phyloP scores from a whole-genome alignment of 768 basidiomycete species.

The Lactarius pseudohatsudake region DNA sequence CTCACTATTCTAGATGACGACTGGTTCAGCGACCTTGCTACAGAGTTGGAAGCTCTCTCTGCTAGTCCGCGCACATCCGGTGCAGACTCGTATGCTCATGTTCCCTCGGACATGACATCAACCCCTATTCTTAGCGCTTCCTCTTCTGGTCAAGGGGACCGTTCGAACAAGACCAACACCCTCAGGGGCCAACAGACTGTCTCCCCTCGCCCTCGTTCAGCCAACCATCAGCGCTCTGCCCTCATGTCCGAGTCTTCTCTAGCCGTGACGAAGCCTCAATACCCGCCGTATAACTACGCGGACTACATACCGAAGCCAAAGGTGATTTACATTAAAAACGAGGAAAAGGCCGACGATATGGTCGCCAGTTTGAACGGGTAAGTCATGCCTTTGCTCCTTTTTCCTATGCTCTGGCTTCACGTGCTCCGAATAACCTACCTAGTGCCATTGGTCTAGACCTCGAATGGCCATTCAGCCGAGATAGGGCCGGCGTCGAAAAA shows the following conservation, averaged over 20 bases:
- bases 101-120: not conserved
- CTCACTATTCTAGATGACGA: constrained; percentile 24
- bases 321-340: constrained; percentile 42
- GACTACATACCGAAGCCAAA: constrained; percentile 37
- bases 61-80: not conserved
- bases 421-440: not conserved
- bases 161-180: constrained; percentile 8
- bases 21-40: constrained; percentile 21
- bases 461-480: constrained; percentile 46
- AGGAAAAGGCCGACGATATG: constrained; percentile 44
- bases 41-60: constrained; percentile 5
- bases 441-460: constrained; percentile 54
- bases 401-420: not conserved
- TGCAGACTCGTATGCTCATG: constrained; percentile 1
- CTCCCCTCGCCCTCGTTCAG: not conserved
- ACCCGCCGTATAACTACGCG: constrained; percentile 42
- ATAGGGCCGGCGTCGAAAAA: constrained; percentile 30
- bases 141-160: not conserved
- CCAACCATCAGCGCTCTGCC: not conserved
- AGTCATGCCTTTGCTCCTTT: constrained; percentile 21
- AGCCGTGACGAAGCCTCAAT: not conserved
- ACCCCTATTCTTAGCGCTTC: constrained; percentile 5
- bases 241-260: not conserved
- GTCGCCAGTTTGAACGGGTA: constrained; percentile 41
- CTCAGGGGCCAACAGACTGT: not conserved